Conservation (phyloP, 371 early-diverging fungal species). For the Scutellospora calospora region DNA sequence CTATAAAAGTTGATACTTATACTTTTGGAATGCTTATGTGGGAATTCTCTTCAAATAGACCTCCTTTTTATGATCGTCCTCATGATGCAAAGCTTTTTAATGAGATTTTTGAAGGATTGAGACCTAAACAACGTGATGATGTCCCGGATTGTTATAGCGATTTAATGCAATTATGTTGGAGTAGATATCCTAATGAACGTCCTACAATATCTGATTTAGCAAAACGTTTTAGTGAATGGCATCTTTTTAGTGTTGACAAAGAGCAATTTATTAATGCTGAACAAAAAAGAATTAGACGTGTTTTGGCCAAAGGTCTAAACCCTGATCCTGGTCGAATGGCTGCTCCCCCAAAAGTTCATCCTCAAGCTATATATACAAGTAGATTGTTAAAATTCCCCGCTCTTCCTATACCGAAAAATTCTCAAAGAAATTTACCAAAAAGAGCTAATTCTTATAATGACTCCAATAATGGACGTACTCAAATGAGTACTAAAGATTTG, state of each 20-base stretch:
- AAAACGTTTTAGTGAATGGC: slow-evolving; percentile 18
- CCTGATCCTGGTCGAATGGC: slow-evolving; percentile 25
- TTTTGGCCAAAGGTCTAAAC: slow-evolving; percentile 12
- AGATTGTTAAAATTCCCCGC: slow-evolving; percentile 37
- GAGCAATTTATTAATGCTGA: slow-evolving; percentile 9
- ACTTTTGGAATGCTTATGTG: slow-evolving; percentile 40
- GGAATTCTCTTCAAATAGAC: slow-evolving; percentile 25
- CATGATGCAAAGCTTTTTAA: slow-evolving; percentile 8
- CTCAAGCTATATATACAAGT: slow-evolving; percentile 40
- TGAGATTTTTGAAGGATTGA: slow-evolving; percentile 10
- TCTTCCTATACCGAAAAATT: slow-evolving; percentile 2
- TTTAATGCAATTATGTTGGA: slow-evolving; percentile 35
- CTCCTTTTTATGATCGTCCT: slow-evolving; percentile 32
- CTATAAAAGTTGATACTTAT: slow-evolving; percentile 13
- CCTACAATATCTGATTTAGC: slow-evolving; percentile 18
- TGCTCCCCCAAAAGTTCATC: slow-evolving; percentile 20
- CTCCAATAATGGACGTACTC: neutral
- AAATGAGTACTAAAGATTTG: neutral
- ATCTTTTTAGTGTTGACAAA: neutral
- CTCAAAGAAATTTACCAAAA: neutral
- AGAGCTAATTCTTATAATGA: neutral
- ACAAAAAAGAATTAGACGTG: neutral
- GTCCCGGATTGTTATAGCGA: slow-evolving; percentile 24
- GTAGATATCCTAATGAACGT: neutral
- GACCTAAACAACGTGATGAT: slow-evolving; percentile 16